These are phyloP conservation scores for Haplographium delicatum DNA, from an alignment of 495 filamentous ascomycete genomes.

Conservation along the genomic window DNA sequence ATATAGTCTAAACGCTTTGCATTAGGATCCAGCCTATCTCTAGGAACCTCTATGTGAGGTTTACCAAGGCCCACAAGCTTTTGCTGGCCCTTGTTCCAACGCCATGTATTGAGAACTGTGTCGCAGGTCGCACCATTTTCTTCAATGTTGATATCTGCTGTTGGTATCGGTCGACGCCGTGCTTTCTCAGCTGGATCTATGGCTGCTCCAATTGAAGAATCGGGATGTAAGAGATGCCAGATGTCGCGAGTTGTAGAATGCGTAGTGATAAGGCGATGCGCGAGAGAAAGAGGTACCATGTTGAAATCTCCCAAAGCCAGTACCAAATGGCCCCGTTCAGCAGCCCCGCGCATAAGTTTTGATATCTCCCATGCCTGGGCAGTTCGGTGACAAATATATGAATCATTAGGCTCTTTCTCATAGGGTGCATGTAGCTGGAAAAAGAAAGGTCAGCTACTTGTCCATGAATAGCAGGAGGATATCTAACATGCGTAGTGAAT, in stretches of 20 bases:
- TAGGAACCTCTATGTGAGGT: constrained; percentile 35
- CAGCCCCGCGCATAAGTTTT: constrained; percentile 80
- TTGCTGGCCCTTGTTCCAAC: constrained; percentile 65
- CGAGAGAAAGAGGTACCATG: constrained; percentile 81
- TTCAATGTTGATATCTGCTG: constrained; percentile 66
- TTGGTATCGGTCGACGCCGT: constrained; percentile 51
- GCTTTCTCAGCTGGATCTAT: constrained; percentile 57
- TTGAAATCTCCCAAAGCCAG: constrained; percentile 92
- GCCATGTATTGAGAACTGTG: constrained; percentile 83
- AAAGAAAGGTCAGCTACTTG: constrained; percentile 7
- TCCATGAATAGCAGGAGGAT: neutral
- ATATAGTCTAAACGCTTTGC: constrained; percentile 95
- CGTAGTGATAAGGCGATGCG: constrained; percentile 76
- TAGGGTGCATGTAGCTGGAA: constrained; percentile 82
- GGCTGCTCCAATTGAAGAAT: constrained; percentile 69
- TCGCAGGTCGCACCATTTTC: constrained; percentile 88
- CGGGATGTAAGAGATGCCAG: constrained; percentile 76
- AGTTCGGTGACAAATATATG: constrained; percentile 82
- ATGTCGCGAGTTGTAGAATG: constrained; percentile 75
- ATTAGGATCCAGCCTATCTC: constrained; percentile 56
- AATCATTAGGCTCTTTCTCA: constrained; percentile 71
- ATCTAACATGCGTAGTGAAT: constrained; percentile 78
- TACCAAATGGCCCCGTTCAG: constrained; percentile 78
- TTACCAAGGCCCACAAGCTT: constrained; percentile 42
- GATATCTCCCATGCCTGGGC: constrained; percentile 98